A percentile compares a stretch with the other conserved stretches of the same genome.
Conservation (phyloP, 2,329 filamentous ascomycete genomes). For the Cladosporium sp. region DNA sequence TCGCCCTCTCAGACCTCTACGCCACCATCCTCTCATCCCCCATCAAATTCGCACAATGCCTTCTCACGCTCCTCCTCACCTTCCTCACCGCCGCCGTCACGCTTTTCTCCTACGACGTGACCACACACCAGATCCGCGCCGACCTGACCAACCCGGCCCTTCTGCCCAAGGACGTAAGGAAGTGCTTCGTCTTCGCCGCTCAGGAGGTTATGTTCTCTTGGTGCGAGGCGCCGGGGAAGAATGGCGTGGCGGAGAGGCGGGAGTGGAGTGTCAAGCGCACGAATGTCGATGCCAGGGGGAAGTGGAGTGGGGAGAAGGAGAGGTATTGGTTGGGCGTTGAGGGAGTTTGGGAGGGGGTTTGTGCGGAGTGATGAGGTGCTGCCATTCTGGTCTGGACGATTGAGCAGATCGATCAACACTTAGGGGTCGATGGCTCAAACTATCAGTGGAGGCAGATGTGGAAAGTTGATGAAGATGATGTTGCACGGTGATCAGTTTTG, state of each 20-base stretch:
- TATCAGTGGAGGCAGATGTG: too few relatives aligned
- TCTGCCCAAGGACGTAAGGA: constrained; percentile 19
- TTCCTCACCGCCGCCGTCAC: constrained; percentile 15
- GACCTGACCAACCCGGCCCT: constrained; percentile 22
- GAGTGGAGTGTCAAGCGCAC: constrained; percentile 20
- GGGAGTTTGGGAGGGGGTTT: constrained; percentile 24
- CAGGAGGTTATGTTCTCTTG: constrained; percentile 28
- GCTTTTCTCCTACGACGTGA: constrained; percentile 17
- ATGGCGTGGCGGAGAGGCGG: constrained; percentile 15
- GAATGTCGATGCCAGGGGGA: constrained; percentile 17
- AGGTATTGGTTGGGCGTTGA: constrained; percentile 28
- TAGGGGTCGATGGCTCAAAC: too few relatives aligned
- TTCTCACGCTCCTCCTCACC: constrained; percentile 17
- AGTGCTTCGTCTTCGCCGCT: constrained; percentile 26
- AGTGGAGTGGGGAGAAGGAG: constrained; percentile 26
- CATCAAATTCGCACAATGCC: constrained; percentile 13
- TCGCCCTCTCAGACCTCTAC: constrained; percentile 5
- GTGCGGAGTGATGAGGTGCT: background rate
- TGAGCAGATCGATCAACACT: too few relatives aligned
- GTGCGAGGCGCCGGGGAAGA: constrained; percentile 17
- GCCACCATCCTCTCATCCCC: constrained; percentile 13
- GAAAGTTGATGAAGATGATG: too few relatives aligned
- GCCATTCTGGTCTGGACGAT: too few relatives aligned
- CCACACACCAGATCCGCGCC: constrained; percentile 11
- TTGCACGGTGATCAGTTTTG: too few relatives aligned